Conservation (phyloP, 2,329 filamentous ascomycete species). For the Colletotrichum acutatum region DNA sequence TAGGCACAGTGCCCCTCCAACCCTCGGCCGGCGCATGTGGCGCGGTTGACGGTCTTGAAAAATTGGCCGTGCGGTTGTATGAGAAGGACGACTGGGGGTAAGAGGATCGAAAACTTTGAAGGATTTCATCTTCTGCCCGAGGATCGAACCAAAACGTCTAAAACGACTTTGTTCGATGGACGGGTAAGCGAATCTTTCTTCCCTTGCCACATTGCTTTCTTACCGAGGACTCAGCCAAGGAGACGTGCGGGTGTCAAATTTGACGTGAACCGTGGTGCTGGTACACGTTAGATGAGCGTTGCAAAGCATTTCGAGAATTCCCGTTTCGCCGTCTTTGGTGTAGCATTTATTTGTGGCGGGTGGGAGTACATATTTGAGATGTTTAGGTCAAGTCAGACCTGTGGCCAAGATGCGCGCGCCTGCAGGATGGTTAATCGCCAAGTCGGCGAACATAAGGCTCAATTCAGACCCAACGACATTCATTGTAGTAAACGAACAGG, state of each 20-base stretch:
- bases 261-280: constrained; percentile 21
- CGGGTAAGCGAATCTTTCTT: not conserved
- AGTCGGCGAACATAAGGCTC: not conserved
- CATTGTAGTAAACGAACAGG: not conserved
- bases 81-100: not conserved
- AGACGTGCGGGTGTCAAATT: constrained; percentile 26
- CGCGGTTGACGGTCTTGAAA: not conserved
- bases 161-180: not conserved
- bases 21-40: constrained; percentile 10
- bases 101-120: constrained; percentile 4
- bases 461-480: too few species aligned
- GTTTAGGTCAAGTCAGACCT: not conserved
- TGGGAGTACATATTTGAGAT: not conserved
- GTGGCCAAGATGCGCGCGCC: constrained; percentile 4
- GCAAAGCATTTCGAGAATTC: not conserved
- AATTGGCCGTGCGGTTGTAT: constrained; percentile 30
- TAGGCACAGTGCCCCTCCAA: constrained; percentile 10
- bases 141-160: constrained; percentile 28
- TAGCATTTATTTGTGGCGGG: too few species aligned
- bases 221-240: not conserved
- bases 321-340: not conserved
- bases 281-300: constrained; percentile 2
- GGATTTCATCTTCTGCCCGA: constrained; percentile 34
- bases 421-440: not conserved
- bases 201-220: constrained; percentile 6